phyloP scores from a whole-genome alignment of 1,284 basidiomycete species.

The Cutaneotrichosporon sp. region DNA sequence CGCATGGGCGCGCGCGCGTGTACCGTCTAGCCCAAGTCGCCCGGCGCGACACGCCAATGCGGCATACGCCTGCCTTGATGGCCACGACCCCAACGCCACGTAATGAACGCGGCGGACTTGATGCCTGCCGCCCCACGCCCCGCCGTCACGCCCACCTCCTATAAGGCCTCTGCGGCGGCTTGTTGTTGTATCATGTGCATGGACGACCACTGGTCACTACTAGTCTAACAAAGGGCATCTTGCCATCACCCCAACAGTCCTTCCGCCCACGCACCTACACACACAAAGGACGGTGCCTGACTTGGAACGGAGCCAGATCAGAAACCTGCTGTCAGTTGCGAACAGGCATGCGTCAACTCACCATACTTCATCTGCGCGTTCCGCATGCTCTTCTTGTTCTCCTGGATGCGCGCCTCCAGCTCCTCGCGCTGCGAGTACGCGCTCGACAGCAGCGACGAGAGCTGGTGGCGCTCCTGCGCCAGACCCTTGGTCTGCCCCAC shows the following conservation, averaged over 20 bases:
- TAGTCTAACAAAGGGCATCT: no score
- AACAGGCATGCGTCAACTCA: not conserved
- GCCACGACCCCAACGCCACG: not conserved
- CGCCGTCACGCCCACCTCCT: not conserved
- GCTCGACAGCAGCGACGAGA: slow-evolving; percentile 45
- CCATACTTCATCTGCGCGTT: slow-evolving; percentile 50
- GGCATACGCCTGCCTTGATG: not conserved
- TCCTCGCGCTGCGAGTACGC: slow-evolving; percentile 47
- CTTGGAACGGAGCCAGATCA: not conserved
- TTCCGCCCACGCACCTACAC: no score
- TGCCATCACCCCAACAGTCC: no score
- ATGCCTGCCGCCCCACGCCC: not conserved
- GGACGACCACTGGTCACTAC: not conserved
- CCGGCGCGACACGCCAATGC: not conserved
- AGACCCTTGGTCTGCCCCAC: slow-evolving; percentile 51
- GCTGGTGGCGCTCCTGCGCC: slow-evolving; percentile 52
- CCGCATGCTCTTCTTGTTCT: slow-evolving; percentile 52
- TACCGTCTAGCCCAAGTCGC: not conserved
- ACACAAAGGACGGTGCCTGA: no score
- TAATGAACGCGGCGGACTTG: not conserved
- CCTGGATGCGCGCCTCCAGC: slow-evolving; percentile 48
- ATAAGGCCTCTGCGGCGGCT: not conserved
- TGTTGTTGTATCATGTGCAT: not conserved
- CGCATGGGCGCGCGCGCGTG: not conserved
- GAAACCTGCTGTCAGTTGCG: slow-evolving; percentile 2